phyloP scores from a whole-genome alignment of 225 moss, liverwort and hornwort genomes.

The Climacium dendroides region DNA sequence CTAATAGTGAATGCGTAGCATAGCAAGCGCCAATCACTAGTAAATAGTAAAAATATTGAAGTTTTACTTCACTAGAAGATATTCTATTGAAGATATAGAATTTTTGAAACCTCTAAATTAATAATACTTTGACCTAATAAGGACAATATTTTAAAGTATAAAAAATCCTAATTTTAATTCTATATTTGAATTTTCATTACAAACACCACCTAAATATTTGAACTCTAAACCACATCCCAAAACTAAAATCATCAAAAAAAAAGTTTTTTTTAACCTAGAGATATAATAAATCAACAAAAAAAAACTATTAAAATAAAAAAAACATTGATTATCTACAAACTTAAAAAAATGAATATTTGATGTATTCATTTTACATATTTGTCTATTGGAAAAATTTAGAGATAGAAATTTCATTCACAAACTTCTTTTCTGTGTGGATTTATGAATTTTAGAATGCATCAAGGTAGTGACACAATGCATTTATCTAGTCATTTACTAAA shows the following conservation, averaged over 20 bases:
- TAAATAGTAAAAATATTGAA: background rate
- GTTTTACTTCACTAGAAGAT: accelerated
- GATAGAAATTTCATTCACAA: background rate
- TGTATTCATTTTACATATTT: background rate
- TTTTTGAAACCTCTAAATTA: background rate
- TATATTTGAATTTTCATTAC: background rate
- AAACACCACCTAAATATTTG: background rate
- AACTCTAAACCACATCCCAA: background rate
- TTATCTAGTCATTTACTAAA: background rate
- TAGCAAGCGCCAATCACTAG: no score
- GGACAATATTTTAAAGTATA: background rate
- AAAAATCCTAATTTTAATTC: background rate
- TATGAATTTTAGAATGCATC: background rate
- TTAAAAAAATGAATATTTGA: background rate
- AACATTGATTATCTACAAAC: background rate
- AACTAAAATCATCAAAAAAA: background rate
- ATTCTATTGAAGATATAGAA: no score
- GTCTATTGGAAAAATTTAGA: background rate
- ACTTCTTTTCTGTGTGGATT: accelerated
- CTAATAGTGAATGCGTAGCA: no score
- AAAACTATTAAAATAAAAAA: background rate
- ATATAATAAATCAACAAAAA: background rate
- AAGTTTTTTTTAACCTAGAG: background rate
- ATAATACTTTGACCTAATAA: background rate
- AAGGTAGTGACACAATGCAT: accelerated